Evolutionary conservation across 192 early-diverging fungal species (phyloP).

Genomic region (Globomyces pollinis-pini): DNA sequence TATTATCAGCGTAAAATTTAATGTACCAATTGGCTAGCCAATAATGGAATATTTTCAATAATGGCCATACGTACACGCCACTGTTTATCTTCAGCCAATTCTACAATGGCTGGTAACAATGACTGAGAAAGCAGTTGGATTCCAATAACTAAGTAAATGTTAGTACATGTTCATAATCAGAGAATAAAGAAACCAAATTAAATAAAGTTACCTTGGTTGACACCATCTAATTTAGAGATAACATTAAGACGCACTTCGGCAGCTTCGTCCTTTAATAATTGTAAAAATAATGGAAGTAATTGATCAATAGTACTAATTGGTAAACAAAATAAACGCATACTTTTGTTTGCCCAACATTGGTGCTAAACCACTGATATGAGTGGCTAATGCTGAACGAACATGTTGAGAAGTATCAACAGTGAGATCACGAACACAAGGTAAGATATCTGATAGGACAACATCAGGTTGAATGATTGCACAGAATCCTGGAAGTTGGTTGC

Average conservation of each 20-base stretch:
- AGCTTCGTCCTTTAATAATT: constrained; percentile 93
- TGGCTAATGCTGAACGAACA: constrained; percentile 90
- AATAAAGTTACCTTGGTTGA: constrained; percentile 65
- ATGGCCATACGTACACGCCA: constrained; percentile 99
- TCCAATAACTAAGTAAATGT: constrained; percentile 72
- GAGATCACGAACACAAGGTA: constrained; percentile 89
- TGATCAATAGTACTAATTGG: constrained; percentile 77
- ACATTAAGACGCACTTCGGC: constrained; percentile 97
- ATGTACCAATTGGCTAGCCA: constrained; percentile 80
- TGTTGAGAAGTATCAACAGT: constrained; percentile 95
- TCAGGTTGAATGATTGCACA: constrained; percentile 69
- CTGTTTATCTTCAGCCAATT: constrained; percentile 99
- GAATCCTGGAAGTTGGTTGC: constrained; percentile 82
- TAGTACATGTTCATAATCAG: constrained; percentile 33
- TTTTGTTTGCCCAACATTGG: constrained; percentile 91
- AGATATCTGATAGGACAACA: constrained; percentile 67
- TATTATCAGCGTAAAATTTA: background rate
- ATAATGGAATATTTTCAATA: constrained; percentile 96
- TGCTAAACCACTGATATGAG: constrained; percentile 91
- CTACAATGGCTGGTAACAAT: constrained; percentile 94
- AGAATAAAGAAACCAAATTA: too few relatives aligned
- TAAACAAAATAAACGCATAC: too few relatives aligned
- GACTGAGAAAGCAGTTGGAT: constrained; percentile 96
- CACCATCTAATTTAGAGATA: constrained; percentile 94
- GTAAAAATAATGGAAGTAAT: constrained; percentile 90